Base-by-base conservation (phyloP, 768 basidiomycete genomes). In the Pseudohyphozyma bogoriensis region DNA sequence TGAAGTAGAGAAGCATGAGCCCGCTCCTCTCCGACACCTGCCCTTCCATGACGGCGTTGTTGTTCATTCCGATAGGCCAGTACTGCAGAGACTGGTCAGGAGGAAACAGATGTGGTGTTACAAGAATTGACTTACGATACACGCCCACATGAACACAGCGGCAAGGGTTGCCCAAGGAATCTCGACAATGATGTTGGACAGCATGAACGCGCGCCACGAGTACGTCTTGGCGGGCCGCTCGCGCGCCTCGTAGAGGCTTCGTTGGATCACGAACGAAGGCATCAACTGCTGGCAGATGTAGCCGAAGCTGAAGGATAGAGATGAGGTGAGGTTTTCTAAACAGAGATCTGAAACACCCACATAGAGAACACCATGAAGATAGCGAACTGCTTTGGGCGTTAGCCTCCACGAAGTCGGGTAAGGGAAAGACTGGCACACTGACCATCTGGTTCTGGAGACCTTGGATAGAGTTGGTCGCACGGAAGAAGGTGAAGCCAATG, bases 161-260 rank as follows among this genome's bases (percentile, higher is more conserved):
- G 86, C 88, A 20, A 86, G 69, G 29, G 44, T 31, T 47, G 79
- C 83, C 72, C 84, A 86, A 0, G 87, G 89, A 52, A 87, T 78
- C 72, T 92, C 89, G 45, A 87, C 83, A 22, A 86, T 69, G 29
- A 91, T 77, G 69, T 91, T 88, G 3, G 84, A 82, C 36, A 87
- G 79, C 28, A 87, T 85, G 70, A 92, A 92, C 26, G 87, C 86
- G 59, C 83, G 83, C 0, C 86, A 83, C 0, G 84, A 86, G 73
- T 90, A 91, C 68, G 90, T 90, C 59, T 85, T 81, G 74, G 85
- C 86, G 1, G 85, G 85, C 0, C 85, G 79, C 75, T 90, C 88
- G 54, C 76, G 69, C 15, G 24, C 22, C 9, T 11, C 11, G 33
- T 8, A 22, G 15, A 11, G n/a, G 24, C 50, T 16, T 26, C 32